phyloP scores from a whole-genome alignment of 2,329 filamentous ascomycete genomes.

The Phialophora macrospora region DNA sequence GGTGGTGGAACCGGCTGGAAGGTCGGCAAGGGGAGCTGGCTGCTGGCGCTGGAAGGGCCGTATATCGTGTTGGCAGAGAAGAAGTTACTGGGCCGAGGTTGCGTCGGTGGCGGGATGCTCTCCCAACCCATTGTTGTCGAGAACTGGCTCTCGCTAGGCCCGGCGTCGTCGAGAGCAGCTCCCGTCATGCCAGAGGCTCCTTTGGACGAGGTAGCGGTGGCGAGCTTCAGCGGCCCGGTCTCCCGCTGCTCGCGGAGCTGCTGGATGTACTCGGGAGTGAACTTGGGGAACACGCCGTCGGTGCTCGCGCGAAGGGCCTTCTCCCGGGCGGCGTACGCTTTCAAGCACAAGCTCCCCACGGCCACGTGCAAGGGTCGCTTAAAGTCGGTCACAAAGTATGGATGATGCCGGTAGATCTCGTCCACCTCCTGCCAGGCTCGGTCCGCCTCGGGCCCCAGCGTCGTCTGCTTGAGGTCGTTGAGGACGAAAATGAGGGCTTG shows the following conservation, averaged over 20 bases:
- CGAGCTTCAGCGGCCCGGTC: constrained; percentile 6
- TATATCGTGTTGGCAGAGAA: not conserved
- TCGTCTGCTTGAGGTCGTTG: constrained; percentile 48
- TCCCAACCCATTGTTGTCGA: not conserved
- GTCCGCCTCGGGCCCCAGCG: constrained; percentile 45
- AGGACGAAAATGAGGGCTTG: constrained; percentile 59
- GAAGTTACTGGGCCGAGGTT: not conserved
- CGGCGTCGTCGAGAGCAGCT: not conserved
- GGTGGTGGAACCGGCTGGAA: constrained; percentile 17
- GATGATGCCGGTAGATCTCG: constrained; percentile 51
- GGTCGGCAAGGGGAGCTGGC: constrained; percentile 22
- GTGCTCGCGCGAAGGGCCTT: constrained; percentile 29
- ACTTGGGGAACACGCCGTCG: constrained; percentile 31
- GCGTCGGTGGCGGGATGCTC: not conserved
- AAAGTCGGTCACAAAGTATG: constrained; percentile 46
- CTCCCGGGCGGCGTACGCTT: constrained; percentile 50
- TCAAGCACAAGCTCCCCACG: constrained; percentile 50
- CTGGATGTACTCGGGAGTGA: constrained; percentile 35
- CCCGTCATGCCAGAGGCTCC: not conserved
- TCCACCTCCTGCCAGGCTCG: constrained; percentile 55
- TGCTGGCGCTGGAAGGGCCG: not conserved
- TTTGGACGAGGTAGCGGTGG: not conserved
- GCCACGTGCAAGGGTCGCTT: constrained; percentile 51
- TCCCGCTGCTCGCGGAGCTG: constrained; percentile 35
- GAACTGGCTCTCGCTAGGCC: not conserved